Base-by-base conservation (phyloP, 192 early-diverging fungal species). In the Geranomyces variabilis region DNA sequence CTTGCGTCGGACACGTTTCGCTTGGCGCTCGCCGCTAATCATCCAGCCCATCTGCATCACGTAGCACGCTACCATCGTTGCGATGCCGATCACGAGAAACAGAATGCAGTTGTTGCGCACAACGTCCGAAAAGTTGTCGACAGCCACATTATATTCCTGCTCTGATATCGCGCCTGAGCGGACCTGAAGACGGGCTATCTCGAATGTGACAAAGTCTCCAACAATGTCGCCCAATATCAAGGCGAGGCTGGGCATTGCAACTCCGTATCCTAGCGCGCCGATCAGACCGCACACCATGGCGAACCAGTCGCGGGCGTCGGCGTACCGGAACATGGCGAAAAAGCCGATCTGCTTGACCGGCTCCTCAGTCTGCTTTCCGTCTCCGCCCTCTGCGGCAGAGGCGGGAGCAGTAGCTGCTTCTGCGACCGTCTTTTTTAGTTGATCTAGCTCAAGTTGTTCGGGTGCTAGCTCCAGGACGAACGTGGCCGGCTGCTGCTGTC, bases 41-140 rank as follows among this genome's bases (percentile, higher is more conserved):
- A 60, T 53, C 64, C 63, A 76, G 6, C 44, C 77, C 79, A 81
- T 81, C 34, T 77, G 75, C 21, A 21, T 45, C 26, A 73, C 3
- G 63, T 77, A 77, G 13, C 73, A 73, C 1, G 43, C 60, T 8
- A 70, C 36, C 75, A 74, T 26, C 7, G 51, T 53, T n/a, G 51
- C 51, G 24, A 53, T 9, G 51, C 51, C 51, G 24, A 53, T 53
- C n/a, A 15, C 3, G 6, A 53, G 51, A 53, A 53, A 53, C 51
- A 53, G 51, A 53, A 53, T 17, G 51, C 51, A 53, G 17, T 53
- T 53, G 51, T 53, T 3, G 51, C 51, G 51, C 51, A 53, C 51
- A 17, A 53, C 51, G 51, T 53, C 51, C 51, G 51, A 53, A 26
- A 53, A 53, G 19, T 53, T 53, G 51, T 53, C 51, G 17, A 53